Conservation (phyloP, 2,329 filamentous ascomycete species). For the Dryadomyces quercus-mongolicae region DNA sequence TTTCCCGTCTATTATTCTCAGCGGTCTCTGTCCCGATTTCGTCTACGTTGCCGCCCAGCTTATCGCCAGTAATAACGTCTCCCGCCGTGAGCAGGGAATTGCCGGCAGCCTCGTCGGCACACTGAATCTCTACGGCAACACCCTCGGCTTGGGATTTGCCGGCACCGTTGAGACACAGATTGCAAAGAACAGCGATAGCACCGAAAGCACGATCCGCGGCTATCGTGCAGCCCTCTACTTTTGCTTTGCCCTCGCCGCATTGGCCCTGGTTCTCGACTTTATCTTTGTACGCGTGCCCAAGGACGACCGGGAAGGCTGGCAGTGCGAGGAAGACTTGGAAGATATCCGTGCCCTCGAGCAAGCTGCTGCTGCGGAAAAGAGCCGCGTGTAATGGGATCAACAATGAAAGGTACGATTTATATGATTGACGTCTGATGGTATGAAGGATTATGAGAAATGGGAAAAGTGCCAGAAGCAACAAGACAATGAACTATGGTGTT, state of each 20-base stretch:
- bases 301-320: constrained; percentile 24
- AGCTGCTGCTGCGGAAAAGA: neutral
- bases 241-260: constrained; percentile 21
- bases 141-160: constrained; percentile 20
- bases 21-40: constrained; percentile 32
- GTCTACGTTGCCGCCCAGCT: constrained; percentile 38
- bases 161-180: constrained; percentile 21
- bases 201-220: constrained; percentile 17
- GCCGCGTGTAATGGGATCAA: neutral
- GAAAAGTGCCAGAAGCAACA: no score
- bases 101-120: constrained; percentile 35
- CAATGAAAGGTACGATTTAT: no score
- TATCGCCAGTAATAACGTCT: constrained; percentile 39
- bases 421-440: no score
- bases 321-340: neutral
- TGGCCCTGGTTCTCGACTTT: constrained; percentile 22
- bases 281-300: constrained; percentile 27
- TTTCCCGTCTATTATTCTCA: constrained; percentile 25
- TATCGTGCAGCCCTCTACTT: constrained; percentile 29
- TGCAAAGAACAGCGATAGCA: constrained; percentile 1
- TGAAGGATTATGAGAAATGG: no score
- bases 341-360: neutral
- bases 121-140: constrained; percentile 20
- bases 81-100: constrained; percentile 34
- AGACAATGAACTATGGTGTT: no score